Evolutionary conservation across 441 rosid genomes (phyloP), one percentile per base, ranked within the genome.

Genomic region (Brassica hybrid): DNA sequence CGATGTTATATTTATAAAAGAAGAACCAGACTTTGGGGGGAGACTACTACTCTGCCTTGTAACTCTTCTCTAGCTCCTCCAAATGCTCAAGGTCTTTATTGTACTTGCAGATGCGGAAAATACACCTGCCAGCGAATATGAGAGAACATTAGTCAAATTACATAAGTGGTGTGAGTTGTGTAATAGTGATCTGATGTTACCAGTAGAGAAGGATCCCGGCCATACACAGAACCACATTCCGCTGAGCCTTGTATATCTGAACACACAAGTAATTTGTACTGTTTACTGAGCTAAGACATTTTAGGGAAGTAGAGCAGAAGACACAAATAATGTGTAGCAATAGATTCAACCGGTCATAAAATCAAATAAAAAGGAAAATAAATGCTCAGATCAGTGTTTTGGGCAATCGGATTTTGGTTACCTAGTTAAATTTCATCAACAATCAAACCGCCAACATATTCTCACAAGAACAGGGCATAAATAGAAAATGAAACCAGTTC

Each of bases 121-220:
- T 77, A 57, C 88, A 86, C 97, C 97, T 92, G 84, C 45, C 50
- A 18, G 54, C 36, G 18, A 32, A 69, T 19, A 25, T 8, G 41
- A 74, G 38, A n/a, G 19, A 13, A 41, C 43, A 60, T 16, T 14
- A 58, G 73, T 25, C 30, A 43, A 4, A 4, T 14, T 12, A 27
- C 21, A 27, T 19, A 8, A 64, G 21, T 34, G 38, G 38, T 34
- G 38, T 11, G 9, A 27, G 54, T 6, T 54, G 4, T 38, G 45
- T 14, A 19, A 27, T 38, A 76, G 61, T 8, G 54, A 58, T 59
- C 43, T 27, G 30, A 52, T 17, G 16, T n/a, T 27, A 94, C 98
- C 98, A 94, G 81, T 94, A 94, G 19, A 94, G 94, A 69, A 92
- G 79, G 75, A 92, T 88, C 57, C 93, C 94, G 65, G 90, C 79